Evolutionary conservation across 2,329 filamentous ascomycete species (phyloP).

Genomic region (Paecilomyces formosus): DNA sequence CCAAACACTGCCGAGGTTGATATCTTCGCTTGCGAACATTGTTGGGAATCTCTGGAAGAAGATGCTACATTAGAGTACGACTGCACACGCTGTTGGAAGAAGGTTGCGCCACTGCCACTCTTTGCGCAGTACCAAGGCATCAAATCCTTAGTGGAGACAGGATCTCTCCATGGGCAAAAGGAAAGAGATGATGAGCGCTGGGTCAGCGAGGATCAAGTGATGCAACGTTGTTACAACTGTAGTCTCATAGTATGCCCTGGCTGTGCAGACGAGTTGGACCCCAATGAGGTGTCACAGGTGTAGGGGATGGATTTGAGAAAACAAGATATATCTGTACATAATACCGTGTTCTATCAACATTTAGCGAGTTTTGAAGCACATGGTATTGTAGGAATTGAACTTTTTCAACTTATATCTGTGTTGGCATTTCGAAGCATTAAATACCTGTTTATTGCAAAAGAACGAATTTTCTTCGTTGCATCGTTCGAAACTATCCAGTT

Average conservation of each 20-base stretch:
- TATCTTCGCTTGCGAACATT: slow-evolving; percentile 4
- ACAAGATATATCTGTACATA: background rate
- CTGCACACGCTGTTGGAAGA: slow-evolving; percentile 10
- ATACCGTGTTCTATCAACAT: background rate
- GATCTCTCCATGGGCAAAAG: slow-evolving; percentile 1
- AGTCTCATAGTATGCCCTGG: background rate
- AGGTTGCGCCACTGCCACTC: background rate
- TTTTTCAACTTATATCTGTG: background rate
- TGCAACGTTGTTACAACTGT: background rate
- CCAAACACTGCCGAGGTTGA: slow-evolving; percentile 6
- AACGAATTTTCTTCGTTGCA: background rate
- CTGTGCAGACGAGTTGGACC: background rate
- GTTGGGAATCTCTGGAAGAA: slow-evolving; percentile 1
- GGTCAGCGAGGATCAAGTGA: background rate
- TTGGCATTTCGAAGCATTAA: background rate
- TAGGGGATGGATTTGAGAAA: background rate
- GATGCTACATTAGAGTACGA: background rate
- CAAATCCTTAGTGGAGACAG: slow-evolving; percentile 4
- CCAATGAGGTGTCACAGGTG: background rate
- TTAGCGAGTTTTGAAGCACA: background rate
- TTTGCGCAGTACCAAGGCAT: slow-evolving; percentile 2
- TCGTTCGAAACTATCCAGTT: no score
- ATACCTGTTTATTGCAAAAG: background rate
- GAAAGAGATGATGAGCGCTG: background rate
- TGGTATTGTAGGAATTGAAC: background rate